These are phyloP conservation scores for Hordeum pubiflorum DNA, from an alignment of 202 grass and related monocot genomes.

Conservation along the genomic window DNA sequence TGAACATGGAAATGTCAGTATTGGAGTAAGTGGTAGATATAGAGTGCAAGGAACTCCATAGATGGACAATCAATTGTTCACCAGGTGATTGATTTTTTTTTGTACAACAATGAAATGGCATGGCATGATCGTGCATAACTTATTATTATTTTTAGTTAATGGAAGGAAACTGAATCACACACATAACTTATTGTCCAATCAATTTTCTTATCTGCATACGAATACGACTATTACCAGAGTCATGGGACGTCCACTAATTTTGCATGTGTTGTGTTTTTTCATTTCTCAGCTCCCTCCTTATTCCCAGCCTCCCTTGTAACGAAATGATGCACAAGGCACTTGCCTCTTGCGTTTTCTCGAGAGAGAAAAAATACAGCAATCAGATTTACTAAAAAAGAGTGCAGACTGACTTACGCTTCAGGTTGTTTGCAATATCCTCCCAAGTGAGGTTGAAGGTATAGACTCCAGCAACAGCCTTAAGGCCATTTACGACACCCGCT, in stretches of 20 bases:
- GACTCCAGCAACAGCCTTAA: conserved; percentile 40
- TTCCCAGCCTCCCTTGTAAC: background rate
- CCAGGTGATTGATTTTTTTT: background rate
- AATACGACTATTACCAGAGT: background rate
- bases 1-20: conserved; percentile 11
- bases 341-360: background rate
- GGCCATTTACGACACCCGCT: conserved; percentile 20
- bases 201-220: background rate
- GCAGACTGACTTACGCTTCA: conserved; percentile 46
- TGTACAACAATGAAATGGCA: conserved; percentile 1
- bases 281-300: background rate
- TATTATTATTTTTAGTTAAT: background rate
- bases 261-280: background rate
- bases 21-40: conserved; percentile 1
- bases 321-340: background rate
- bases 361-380: background rate
- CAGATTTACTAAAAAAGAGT: background rate
- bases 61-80: background rate
- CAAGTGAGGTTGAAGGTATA: conserved; percentile 91
- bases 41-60: background rate
- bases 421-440: conserved; percentile 51
- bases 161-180: background rate
- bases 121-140: background rate
- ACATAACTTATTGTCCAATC: background rate
- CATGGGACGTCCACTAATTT: background rate